Evolutionary conservation across 345 rosid genomes (phyloP), one percentile per base, ranked within the genome.

Genomic region (Salix viminalis): DNA sequence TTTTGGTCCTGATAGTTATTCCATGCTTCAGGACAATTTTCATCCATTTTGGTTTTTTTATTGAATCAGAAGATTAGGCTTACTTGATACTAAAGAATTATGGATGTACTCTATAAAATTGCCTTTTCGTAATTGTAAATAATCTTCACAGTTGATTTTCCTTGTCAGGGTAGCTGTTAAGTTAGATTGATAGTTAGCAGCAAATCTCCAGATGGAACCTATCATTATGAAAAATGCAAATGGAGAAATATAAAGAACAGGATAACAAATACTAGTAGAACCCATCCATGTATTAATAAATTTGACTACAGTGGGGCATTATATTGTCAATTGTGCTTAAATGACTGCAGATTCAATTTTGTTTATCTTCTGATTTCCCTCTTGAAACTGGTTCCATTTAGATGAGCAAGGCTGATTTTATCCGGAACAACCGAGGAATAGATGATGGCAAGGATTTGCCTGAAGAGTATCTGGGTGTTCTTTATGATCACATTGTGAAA

Each of bases 391-490:
- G 80, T 79, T 74, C 77, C 70, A 58, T 76, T 58, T 84, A 93
- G 99, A 93, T 95, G 99, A 87, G 88, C 64, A 95, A 91, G 84
- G 92, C 91, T 70, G 97, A 90, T 87, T 93, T 95, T 83, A 86
- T 91, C 36, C 83, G 90, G 81, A 93, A 95, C 83, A 93, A 91
- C 76, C 88, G 94, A 83, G 99, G 99, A 81, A 95, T 95, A 82
- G 93, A 95, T 84, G 92, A 89, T 81, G 99, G 99, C 79, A 93
- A 93, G 88, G 99, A 95, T 86, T 88, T 95, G 76, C 90, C 97
- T 71, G 99, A 93, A 87, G 94, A 90, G 73, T 95, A 88, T 85
- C 90, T 95, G 44, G 87, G 97, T 73, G 80, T 90, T 76, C 79
- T 93, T 19, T 95, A 93, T 88, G 96, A 95, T 85, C 89, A 93